Base-by-base conservation (phyloP, 257 asterid genomes). In the Echites panduratus region DNA sequence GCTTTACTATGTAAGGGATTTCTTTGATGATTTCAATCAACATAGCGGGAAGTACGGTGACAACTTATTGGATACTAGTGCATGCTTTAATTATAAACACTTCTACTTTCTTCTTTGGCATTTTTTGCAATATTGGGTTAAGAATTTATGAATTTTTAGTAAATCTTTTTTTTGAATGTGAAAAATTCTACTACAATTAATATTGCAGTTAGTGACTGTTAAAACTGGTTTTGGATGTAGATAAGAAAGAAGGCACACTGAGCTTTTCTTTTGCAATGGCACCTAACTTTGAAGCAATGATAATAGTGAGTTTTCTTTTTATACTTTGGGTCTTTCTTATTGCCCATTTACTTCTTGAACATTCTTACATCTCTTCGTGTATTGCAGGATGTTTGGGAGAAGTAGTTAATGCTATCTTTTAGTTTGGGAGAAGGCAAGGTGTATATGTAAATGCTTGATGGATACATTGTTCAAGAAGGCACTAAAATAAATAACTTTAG, bases 221-320 rank as follows among this genome's bases (percentile, higher is more conserved):
- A n/a, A 4, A 47, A 41, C 27, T 50, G 57, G 53, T 74, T 74
- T 45, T 68, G 38, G 35, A 67, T 83, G 80, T 77, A 94, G 99
- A 86, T 91, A 83, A 87, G 99, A 75, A 94, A 91, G 85, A 98
- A 94, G 83, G 99, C 99, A 72, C 97, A 89, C 48, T 94, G 99
- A n/a, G 99, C 97, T 98, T 67, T 90, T 92, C 85, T n/a, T 88
- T 89, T 76, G 99, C 99, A 16, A 86, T 91, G 97, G 87, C 75
- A 82, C 99, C 98, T 70, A 76, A 84, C 45, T 87, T 68, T 47
- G 97, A 91, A 86, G 99, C 99, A 40, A 85, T 88, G 97, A 86
- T 79, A 79, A 86, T 97, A 74, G 99, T 91, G 68, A 72, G 95
- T 83, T 64, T 57, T 17, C 70, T 45, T 58, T 54, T 66, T 73